phyloP scores from a whole-genome alignment of 768 basidiomycete genomes.

The Psilocybe tampanensis region DNA sequence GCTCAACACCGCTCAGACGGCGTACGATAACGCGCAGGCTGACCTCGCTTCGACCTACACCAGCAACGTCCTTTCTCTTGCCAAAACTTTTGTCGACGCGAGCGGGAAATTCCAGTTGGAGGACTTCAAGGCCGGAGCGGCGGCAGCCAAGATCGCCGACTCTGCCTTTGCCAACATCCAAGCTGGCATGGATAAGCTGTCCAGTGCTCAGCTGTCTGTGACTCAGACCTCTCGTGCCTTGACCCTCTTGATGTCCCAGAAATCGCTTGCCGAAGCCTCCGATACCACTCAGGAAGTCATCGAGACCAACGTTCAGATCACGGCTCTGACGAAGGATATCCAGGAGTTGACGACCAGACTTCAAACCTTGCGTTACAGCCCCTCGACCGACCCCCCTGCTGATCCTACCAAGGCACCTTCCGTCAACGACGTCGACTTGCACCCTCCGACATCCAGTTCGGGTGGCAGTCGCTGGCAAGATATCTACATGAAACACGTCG shows the following conservation, averaged over 20 bases:
- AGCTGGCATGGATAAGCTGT: not conserved
- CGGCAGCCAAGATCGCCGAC: not conserved
- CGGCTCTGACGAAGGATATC: conserved; percentile 18
- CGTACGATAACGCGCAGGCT: conserved; percentile 20
- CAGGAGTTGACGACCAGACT: conserved; percentile 20
- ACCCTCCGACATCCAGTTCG: conserved; percentile 2
- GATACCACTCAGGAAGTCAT: conserved; percentile 20
- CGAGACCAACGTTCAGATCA: conserved; percentile 16
- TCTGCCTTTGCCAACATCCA: not conserved
- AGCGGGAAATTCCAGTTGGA: conserved; percentile 9
- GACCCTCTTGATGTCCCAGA: conserved; percentile 14
- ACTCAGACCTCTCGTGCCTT: conserved; percentile 20
- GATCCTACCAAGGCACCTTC: not conserved
- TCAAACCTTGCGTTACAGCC: conserved; percentile 11
- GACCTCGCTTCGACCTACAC: conserved; percentile 19
- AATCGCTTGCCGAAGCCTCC: conserved; percentile 21
- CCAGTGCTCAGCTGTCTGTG: not conserved
- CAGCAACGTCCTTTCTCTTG: conserved; percentile 23
- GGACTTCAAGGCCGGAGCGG: conserved; percentile 1
- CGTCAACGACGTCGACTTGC: not conserved
- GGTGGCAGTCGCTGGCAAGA: conserved; percentile 29
- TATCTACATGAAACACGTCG: conserved; percentile 14
- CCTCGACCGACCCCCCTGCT: not conserved
- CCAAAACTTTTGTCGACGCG: conserved; percentile 22
- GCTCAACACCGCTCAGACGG: conserved; percentile 19